Conservation (phyloP, 495 filamentous ascomycete genomes). For the Trypethelium eluteriae region DNA sequence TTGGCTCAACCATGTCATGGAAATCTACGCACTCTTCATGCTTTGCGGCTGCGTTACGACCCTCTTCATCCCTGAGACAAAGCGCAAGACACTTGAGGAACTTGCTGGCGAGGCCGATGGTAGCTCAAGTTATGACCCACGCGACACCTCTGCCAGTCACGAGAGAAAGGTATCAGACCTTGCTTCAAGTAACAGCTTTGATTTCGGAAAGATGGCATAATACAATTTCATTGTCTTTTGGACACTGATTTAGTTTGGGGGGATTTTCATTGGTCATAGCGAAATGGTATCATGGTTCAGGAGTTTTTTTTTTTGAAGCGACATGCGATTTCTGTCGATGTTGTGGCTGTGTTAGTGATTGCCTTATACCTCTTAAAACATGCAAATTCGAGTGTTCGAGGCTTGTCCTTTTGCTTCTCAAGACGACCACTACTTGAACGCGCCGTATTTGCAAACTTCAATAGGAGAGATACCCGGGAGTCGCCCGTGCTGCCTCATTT, state of each 20-base stretch:
- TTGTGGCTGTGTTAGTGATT: no score
- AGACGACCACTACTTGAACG: no score
- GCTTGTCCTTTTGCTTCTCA: no score
- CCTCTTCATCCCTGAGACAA: conserved; percentile 65
- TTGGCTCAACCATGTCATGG: conserved; percentile 72
- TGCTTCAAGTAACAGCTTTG: neutral
- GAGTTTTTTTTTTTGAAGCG: neutral
- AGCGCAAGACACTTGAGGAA: conserved; percentile 49
- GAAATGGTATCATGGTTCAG: neutral
- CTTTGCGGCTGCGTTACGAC: conserved; percentile 59
- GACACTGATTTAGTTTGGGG: neutral
- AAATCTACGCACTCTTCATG: conserved; percentile 80
- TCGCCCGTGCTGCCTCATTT: no score
- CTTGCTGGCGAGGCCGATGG: conserved; percentile 27
- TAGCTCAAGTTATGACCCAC: conserved; percentile 7
- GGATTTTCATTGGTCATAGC: neutral
- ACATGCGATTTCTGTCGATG: neutral
- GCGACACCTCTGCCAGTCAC: neutral
- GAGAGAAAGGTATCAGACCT: conserved; percentile 7
- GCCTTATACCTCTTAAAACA: no score
- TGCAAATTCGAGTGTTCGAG: no score
- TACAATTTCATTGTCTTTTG: neutral
- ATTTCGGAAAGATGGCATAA: neutral
- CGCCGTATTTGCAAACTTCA: no score
- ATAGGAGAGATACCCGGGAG: no score